phyloP scores from a whole-genome alignment of 306 rosid species.

The Citrullus mucosospermus region DNA sequence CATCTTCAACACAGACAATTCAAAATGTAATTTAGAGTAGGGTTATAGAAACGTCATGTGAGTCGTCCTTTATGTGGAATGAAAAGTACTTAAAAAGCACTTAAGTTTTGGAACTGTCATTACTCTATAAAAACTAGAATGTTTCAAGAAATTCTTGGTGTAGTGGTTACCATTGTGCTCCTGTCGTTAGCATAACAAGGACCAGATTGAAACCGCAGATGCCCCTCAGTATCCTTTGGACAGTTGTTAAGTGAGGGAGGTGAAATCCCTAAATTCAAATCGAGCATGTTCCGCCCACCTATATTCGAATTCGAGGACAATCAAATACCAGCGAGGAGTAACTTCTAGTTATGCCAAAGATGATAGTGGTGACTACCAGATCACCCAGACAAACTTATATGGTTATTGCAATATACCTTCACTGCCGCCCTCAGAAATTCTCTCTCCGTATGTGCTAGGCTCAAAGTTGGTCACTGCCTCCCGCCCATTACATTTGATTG shows the following conservation, averaged over 20 bases:
- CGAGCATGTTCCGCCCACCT: conserved; percentile 70
- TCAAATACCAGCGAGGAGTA: not conserved
- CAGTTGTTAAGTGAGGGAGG: conserved; percentile 37
- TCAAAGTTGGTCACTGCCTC: conserved; percentile 97
- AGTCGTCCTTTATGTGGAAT: not conserved
- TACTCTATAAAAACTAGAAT: not conserved
- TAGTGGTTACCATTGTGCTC: conserved; percentile 37
- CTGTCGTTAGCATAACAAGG: conserved; percentile 34
- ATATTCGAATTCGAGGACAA: conserved; percentile 7
- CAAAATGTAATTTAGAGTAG: conserved; percentile 4
- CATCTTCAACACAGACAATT: conserved; percentile 39
- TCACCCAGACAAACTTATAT: not conserved
- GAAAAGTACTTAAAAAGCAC: not conserved
- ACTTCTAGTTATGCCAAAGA: not conserved
- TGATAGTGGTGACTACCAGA: not conserved
- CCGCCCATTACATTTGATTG: conserved; percentile 92
- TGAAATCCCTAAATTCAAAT: conserved; percentile 82
- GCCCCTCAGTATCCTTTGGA: conserved; percentile 38
- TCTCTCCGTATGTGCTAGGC: conserved; percentile 65
- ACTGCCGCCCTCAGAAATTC: conserved; percentile 31
- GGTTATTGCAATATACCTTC: conserved; percentile 32
- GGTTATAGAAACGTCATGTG: not conserved
- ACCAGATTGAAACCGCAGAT: conserved; percentile 39
- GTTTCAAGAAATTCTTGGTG: not conserved
- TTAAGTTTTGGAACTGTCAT: not conserved